Evolutionary conservation across 495 filamentous ascomycete species (phyloP), one percentile per base, ranked within the genome.

Genomic region (Aspergillus cavernicola): DNA sequence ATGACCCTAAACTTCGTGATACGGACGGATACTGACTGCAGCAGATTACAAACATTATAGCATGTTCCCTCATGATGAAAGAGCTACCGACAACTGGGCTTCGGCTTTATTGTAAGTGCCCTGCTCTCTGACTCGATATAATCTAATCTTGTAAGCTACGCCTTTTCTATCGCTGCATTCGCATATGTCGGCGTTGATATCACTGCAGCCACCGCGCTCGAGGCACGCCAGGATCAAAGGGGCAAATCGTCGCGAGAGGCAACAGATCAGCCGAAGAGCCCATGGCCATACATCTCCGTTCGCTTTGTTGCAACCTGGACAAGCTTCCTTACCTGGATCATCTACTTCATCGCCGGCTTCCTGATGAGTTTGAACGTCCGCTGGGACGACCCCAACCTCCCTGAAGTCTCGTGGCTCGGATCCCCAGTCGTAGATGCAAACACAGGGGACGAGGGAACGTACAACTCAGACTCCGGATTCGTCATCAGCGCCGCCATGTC

Each of bases 161-260:
- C 67, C 3, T 66, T 79, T n/a, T 74, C 75, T 0, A 63, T 73
- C 2, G 69, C 71, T 32, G 64, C 66, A 3, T 78, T 75, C 33
- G 62, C 69, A 35, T 80, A 68, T 52, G 60, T 75, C 28, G 74
- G 76, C 0, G 63, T 78, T 19, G 77, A 80, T 43, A 63, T 73
- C 20, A 54, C 73, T 7, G 66, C 73, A 0, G 68, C 74, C 1
- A 72, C 73, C 12, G 76, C 75, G 2, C 68, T 79, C 20, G 77
- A 80, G 66, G 74, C 73, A n/a, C 49, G 55, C 36, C 49, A 31
- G 13, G 56, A 52, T 55, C 60, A 18, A 44, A 37, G 48, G 28
- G 22, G 23, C 20, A 10, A 28, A 51, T 32, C 39, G 1, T 23
- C 11, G 13, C 23, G 38, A 12, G 35, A 32, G 5, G 13, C 24